Base-by-base conservation (phyloP, 768 basidiomycete genomes). In the Tremella fuciformis region DNA sequence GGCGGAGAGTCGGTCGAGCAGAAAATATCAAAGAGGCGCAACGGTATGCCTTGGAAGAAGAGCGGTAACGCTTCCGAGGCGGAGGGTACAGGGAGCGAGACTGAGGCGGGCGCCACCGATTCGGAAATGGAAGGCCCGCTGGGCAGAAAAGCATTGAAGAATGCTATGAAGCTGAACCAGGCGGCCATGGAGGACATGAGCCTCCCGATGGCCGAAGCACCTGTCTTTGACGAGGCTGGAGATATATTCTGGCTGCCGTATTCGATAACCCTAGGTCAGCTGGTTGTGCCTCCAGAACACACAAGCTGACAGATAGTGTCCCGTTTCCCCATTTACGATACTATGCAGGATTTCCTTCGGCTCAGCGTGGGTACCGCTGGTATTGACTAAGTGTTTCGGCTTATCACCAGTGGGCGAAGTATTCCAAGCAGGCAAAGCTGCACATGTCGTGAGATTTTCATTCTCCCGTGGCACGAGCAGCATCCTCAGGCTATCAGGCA, bases 261-360 rank as follows among this genome's bases (percentile, higher is more conserved):
- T 71, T 88, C 89, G 1, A 80, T 96, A 40, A 91, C 90, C 37
- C 47, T 73, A 39, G 69, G 67, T 74, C 24, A 51, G 69, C 74
- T 24, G 53, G 51, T 49, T 51, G 59, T 56, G 42, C 18, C 39
- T 11, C 13, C 39, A 37, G 42, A n/a, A 18, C 15, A 25, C 24
- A 19, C n/a, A 11, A 22, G 18, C 8, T 66, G 40, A 25, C 22
- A n/a, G 7, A n/a, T 90, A 69, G 91, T 92, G 25, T 94, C 92
- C 49, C 86, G 89, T 21, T 88, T 89, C 75, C 92, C 92, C 0
- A 89, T 96, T 64, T 96, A 93, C 78, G 91, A 93, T 72, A 82
- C 94, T 55, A 90, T 97, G 88, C 84, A 88, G 53, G 93, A 98
- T 78, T 93, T 89, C 71, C 83, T 98, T 44, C 91, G 91, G n/a